phyloP scores from a whole-genome alignment of 495 filamentous ascomycete species.

The Rhizodiscina lignyota region DNA sequence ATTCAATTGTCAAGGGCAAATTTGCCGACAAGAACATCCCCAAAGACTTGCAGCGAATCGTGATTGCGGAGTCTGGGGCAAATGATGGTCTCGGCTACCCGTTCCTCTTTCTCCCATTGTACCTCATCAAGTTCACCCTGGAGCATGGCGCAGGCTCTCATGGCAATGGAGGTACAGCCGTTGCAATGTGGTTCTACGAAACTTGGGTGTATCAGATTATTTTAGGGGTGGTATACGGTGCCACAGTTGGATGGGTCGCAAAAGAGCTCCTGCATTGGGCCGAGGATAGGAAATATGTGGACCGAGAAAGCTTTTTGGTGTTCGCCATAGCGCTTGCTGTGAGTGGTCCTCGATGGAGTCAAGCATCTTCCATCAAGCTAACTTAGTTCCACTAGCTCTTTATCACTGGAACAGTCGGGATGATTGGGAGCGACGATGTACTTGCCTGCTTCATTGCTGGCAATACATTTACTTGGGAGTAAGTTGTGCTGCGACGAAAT shows the following conservation, averaged over 20 bases:
- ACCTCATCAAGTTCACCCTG: slow-evolving; percentile 60
- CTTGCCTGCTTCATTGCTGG: slow-evolving; percentile 89
- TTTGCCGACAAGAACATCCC: slow-evolving; percentile 86
- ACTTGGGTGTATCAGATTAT: slow-evolving; percentile 76
- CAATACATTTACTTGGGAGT: slow-evolving; percentile 78
- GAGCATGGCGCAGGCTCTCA: slow-evolving; percentile 32
- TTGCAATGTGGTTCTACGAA: slow-evolving; percentile 73
- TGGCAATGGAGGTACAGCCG: slow-evolving; percentile 31
- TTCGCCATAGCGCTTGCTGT: slow-evolving; percentile 74
- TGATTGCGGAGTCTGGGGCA: slow-evolving; percentile 78
- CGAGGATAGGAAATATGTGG: slow-evolving; percentile 66
- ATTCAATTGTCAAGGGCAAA: slow-evolving; percentile 83
- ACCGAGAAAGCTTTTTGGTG: slow-evolving; percentile 79
- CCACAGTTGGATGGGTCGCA: slow-evolving; percentile 59
- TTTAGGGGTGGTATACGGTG: slow-evolving; percentile 64
- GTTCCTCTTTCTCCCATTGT: slow-evolving; percentile 73
- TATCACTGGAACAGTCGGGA: slow-evolving; percentile 69
- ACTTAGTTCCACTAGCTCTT: slow-evolving; percentile 36
- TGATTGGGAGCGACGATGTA: slow-evolving; percentile 85
- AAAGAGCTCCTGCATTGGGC: slow-evolving; percentile 74
- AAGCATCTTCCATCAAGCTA: slow-evolving; percentile 1
- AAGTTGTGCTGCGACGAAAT: slow-evolving; percentile 9
- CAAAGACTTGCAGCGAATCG: slow-evolving; percentile 64
- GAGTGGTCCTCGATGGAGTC: slow-evolving; percentile 18
- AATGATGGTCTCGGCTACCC: slow-evolving; percentile 93